These are phyloP conservation scores for Colletotrichum noveboracense DNA, from an alignment of 2,329 filamentous ascomycete genomes.

Conservation along the genomic window DNA sequence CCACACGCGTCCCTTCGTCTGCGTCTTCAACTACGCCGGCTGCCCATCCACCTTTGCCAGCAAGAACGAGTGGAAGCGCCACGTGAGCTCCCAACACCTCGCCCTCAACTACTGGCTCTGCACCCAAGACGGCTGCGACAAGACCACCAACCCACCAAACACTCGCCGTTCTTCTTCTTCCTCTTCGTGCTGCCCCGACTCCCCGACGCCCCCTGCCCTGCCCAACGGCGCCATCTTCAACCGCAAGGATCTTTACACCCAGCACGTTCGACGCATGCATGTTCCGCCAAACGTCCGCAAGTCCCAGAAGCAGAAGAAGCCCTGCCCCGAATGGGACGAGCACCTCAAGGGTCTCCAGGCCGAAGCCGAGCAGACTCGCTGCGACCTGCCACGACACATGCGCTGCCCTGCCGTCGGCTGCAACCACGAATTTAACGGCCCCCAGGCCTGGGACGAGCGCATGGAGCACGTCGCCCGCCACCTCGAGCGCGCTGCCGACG, in stretches of 20 bases:
- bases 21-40: slow-evolving; percentile 79
- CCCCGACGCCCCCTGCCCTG: slow-evolving; percentile 28
- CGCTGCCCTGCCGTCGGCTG: slow-evolving; percentile 70
- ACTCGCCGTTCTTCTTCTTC: slow-evolving; percentile 11
- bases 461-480: slow-evolving; percentile 91
- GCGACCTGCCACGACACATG: slow-evolving; percentile 65
- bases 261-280: slow-evolving; percentile 90
- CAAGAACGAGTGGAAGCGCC: slow-evolving; percentile 97
- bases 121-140: slow-evolving; percentile 62
- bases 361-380: slow-evolving; percentile 64
- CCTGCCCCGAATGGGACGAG: slow-evolving; percentile 50
- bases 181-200: neutral
- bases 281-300: slow-evolving; percentile 51
- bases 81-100: slow-evolving; percentile 82
- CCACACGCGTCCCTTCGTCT: slow-evolving; percentile 71
- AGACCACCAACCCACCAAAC: slow-evolving; percentile 29
- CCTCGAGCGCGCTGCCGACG: slow-evolving; percentile 61
- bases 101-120: slow-evolving; percentile 79
- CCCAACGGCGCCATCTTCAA: slow-evolving; percentile 76
- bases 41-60: slow-evolving; percentile 75
- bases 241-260: slow-evolving; percentile 89
- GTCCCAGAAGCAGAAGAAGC: slow-evolving; percentile 40
- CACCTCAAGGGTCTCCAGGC: slow-evolving; percentile 61
- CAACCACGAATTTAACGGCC: slow-evolving; percentile 60
- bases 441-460: slow-evolving; percentile 75